These are phyloP conservation scores for Beauveria caledonica DNA, from an alignment of 2,329 filamentous ascomycete species.

Conservation along the genomic window DNA sequence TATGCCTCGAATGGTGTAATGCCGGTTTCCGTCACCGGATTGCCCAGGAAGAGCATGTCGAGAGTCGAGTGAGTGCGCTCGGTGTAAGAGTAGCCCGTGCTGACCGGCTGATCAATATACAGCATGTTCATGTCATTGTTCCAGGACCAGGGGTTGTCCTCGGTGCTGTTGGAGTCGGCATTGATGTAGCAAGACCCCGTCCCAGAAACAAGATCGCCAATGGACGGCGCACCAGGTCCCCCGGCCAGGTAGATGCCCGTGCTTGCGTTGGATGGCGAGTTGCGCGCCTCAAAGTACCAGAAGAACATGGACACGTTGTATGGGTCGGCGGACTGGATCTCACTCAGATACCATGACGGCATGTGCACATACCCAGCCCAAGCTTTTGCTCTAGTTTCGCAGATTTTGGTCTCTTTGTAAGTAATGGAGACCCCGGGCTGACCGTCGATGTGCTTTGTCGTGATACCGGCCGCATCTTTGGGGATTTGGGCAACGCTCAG, in stretches of 20 bases:
- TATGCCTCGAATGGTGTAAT: constrained; percentile 25
- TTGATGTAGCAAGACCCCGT: constrained; percentile 32
- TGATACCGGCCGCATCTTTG: background rate
- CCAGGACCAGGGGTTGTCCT: constrained; percentile 51
- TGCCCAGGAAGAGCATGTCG: constrained; percentile 31
- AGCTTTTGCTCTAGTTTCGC: constrained; percentile 3
- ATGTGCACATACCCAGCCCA: constrained; percentile 10
- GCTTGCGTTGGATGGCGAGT: constrained; percentile 17
- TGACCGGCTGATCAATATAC: constrained; percentile 51
- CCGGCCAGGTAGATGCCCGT: constrained; percentile 53
- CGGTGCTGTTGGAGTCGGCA: constrained; percentile 41
- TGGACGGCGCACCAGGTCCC: constrained; percentile 50
- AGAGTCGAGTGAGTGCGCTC: constrained; percentile 50
- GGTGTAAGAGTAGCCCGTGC: constrained; percentile 59
- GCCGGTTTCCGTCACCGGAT: constrained; percentile 42
- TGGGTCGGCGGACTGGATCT: constrained; percentile 1
- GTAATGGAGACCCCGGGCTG: constrained; percentile 3
- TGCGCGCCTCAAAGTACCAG: constrained; percentile 35
- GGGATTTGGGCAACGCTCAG: background rate
- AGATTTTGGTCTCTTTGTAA: constrained; percentile 6
- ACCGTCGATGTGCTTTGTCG: background rate
- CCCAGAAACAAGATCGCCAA: background rate
- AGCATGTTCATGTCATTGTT: constrained; percentile 41
- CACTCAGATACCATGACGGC: constrained; percentile 4
- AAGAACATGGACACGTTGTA: constrained; percentile 28